Evolutionary conservation across 306 rosid species (phyloP).

Genomic region (Dryas drummondii): DNA sequence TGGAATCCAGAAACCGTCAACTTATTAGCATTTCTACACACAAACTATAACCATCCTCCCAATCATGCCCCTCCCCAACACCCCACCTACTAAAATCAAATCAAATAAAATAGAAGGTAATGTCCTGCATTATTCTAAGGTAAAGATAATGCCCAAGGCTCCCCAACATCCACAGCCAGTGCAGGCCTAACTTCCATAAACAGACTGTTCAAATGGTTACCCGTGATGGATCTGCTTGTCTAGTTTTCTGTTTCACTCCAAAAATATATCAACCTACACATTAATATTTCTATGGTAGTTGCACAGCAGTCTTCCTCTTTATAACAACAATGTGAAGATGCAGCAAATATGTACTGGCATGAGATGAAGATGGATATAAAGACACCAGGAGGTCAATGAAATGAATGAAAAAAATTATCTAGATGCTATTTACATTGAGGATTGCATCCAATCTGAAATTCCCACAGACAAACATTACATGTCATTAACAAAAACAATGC

Average conservation of each 20-base stretch:
- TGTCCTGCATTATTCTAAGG: no score
- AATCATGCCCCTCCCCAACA: no score
- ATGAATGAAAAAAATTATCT: slow-evolving; percentile 10
- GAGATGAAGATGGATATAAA: background rate
- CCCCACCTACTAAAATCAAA: no score
- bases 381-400: background rate
- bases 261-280: background rate
- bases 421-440: slow-evolving; percentile 17
- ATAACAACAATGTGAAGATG: background rate
- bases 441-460: slow-evolving; percentile 12
- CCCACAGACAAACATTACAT: slow-evolving; percentile 24
- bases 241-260: background rate
- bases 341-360: background rate
- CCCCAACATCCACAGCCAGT: no score
- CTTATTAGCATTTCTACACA: no score
- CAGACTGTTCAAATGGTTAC: no score
- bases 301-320: background rate
- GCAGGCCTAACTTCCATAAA: no score
- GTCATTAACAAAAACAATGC: slow-evolving; percentile 21
- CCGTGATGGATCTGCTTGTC: background rate
- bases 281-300: background rate
- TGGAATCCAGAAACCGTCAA: no score
- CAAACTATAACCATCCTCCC: no score
- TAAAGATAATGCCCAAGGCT: no score
- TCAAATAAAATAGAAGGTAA: no score